Conservation (phyloP, 352 stramenopile species). For the Thalassiosira allenii region DNA sequence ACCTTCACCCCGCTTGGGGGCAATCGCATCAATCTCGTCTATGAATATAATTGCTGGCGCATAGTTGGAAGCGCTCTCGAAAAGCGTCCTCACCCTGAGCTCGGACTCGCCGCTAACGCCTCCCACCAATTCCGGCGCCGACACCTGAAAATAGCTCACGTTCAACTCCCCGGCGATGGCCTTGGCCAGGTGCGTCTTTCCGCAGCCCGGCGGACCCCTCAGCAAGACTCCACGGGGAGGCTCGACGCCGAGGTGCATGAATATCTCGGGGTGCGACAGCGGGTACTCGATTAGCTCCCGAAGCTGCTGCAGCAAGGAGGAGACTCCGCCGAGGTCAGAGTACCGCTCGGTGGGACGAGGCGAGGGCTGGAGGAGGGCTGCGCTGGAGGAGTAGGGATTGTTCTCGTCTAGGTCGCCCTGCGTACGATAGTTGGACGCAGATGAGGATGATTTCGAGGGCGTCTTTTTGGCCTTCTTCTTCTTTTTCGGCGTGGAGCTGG, state of each 20-base stretch:
- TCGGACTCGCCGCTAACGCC: conserved; percentile 88
- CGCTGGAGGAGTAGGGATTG: conserved; percentile 20
- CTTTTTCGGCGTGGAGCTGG: conserved; percentile 34
- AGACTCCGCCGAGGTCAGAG: conserved; percentile 97
- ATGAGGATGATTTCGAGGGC: conserved; percentile 19
- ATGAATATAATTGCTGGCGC: conserved; percentile 99
- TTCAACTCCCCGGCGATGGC: conserved; percentile 96
- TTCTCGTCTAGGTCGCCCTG: conserved; percentile 1
- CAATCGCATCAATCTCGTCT: conserved; percentile 99
- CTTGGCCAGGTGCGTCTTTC: conserved; percentile 99
- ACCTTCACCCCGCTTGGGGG: conserved; percentile 93
- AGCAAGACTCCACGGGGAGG: conserved; percentile 84
- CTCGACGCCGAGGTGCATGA: conserved; percentile 83
- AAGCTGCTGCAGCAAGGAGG: conserved; percentile 96
- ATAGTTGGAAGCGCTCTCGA: conserved; percentile 97
- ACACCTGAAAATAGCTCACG: conserved; percentile 75
- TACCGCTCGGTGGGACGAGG: conserved; percentile 88
- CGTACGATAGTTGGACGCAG: not conserved
- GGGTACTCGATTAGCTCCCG: conserved; percentile 98
- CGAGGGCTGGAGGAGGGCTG: conserved; percentile 34
- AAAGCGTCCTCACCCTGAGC: conserved; percentile 85
- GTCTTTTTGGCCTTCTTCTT: conserved; percentile 57
- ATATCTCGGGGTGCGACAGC: conserved; percentile 84
- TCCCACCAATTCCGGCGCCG: conserved; percentile 83
- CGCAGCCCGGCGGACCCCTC: conserved; percentile 85